Conservation (phyloP, 2,329 filamentous ascomycete species). For the Arachnomyces sp. region DNA sequence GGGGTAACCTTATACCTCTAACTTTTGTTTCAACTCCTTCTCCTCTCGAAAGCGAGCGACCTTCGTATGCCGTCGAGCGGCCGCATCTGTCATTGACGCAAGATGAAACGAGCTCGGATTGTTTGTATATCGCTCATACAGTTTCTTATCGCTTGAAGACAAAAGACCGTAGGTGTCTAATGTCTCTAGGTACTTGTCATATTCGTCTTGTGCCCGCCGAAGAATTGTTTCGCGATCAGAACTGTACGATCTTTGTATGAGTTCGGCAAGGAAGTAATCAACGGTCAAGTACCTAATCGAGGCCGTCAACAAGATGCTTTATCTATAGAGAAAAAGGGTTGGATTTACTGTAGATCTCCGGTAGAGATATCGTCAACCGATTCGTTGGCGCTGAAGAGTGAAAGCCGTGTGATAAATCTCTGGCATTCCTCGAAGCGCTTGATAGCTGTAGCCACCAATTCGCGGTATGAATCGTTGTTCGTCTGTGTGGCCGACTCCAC, state of each 20-base stretch:
- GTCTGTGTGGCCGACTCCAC: slow-evolving; percentile 59
- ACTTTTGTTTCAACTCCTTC: slow-evolving; percentile 72
- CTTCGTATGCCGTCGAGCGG: slow-evolving; percentile 69
- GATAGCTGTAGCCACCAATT: slow-evolving; percentile 60
- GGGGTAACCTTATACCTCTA: slow-evolving; percentile 52
- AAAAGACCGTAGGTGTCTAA: slow-evolving; percentile 75
- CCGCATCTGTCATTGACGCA: slow-evolving; percentile 58
- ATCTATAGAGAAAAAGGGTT: not conserved
- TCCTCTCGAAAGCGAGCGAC: slow-evolving; percentile 79
- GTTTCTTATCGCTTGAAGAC: slow-evolving; percentile 53
- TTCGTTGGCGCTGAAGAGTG: slow-evolving; percentile 88
- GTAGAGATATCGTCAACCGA: slow-evolving; percentile 78
- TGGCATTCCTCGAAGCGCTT: slow-evolving; percentile 66
- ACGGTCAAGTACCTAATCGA: slow-evolving; percentile 61
- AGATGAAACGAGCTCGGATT: slow-evolving; percentile 66
- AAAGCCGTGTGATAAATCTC: slow-evolving; percentile 59
- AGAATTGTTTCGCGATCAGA: slow-evolving; percentile 59
- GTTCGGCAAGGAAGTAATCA: slow-evolving; percentile 70
- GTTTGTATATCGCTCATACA: slow-evolving; percentile 67
- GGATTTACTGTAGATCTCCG: slow-evolving; percentile 63
- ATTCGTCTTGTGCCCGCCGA: slow-evolving; percentile 57
- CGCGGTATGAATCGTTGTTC: slow-evolving; percentile 58
- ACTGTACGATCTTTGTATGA: slow-evolving; percentile 59
- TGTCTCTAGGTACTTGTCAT: slow-evolving; percentile 70
- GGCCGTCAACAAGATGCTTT: slow-evolving; percentile 15